phyloP scores from a whole-genome alignment of 2,329 filamentous ascomycete species.

The Exserohilum rostratum region DNA sequence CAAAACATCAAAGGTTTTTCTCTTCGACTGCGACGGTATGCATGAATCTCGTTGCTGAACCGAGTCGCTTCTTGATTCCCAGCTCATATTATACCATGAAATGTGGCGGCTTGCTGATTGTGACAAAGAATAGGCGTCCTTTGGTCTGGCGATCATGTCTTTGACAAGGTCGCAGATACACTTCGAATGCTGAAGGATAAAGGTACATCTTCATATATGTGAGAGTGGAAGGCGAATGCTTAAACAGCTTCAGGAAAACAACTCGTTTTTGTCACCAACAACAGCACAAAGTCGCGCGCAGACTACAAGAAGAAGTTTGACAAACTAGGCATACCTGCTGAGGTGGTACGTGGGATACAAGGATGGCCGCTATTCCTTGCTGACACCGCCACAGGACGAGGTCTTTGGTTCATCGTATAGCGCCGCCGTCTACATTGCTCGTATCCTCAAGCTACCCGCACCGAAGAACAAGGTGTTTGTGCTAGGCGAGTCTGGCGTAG shows the following conservation, averaged over 20 bases:
- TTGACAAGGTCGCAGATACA: conserved; percentile 83
- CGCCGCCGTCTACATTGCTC: conserved; percentile 91
- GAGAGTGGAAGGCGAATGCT: background rate
- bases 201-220: conserved; percentile 59
- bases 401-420: conserved; percentile 97
- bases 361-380: background rate
- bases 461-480: conserved; percentile 94
- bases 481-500: conserved; percentile 88
- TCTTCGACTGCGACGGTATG: conserved; percentile 96
- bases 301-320: conserved; percentile 95
- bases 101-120: conserved; percentile 38
- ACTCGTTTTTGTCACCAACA: conserved; percentile 96
- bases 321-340: conserved; percentile 76
- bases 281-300: conserved; percentile 92
- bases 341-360: conserved; percentile 57
- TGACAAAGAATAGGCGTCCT: conserved; percentile 75
- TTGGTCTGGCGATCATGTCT: conserved; percentile 93
- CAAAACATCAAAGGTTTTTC: conserved; percentile 70
- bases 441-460: conserved; percentile 79
- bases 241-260: conserved; percentile 70
- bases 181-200: conserved; percentile 79
- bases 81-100: background rate
- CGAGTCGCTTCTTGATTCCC: background rate
- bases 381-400: conserved; percentile 67
- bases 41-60: conserved; percentile 16